A percentile compares a stretch with the other conserved stretches of the same genome.
Evolutionary conservation across 78 protist genomes (phyloP).

Genomic region (Dictyostelium discoideum): dicty_2.7 NC_007089.4:1788001-1788500

Average conservation of each 20-base stretch:
- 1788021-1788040: slow-evolving; percentile 99
- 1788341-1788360: slow-evolving; percentile 82
- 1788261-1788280: slow-evolving; percentile 94
- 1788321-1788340: slow-evolving; percentile 81
- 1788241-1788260: slow-evolving; percentile 95
- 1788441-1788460: slow-evolving; percentile 81
- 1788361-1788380: slow-evolving; percentile 89
- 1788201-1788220: slow-evolving; percentile 97
- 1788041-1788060: slow-evolving; percentile 97
- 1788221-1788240: slow-evolving; percentile 98
- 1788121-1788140: slow-evolving; percentile 87
- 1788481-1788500: slow-evolving; percentile 82
- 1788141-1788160: slow-evolving; percentile 99
- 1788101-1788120: slow-evolving; percentile 99
- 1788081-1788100: slow-evolving; percentile 98
- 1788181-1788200: slow-evolving; percentile 93
- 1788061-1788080: slow-evolving; percentile 98
- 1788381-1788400: slow-evolving; percentile 89
- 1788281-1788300: slow-evolving; percentile 84
- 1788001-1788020: slow-evolving; percentile 91
- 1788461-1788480: slow-evolving; percentile 87
- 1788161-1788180: slow-evolving; percentile 98
- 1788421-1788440: slow-evolving; percentile 75
- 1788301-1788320: slow-evolving; percentile 69
- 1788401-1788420: slow-evolving; percentile 81